A percentile compares a stretch with the other conserved stretches of the same genome.
Evolutionary conservation across 2,329 filamentous ascomycete genomes (phyloP).

Genomic region (Chaetomiaceae sp.): DNA sequence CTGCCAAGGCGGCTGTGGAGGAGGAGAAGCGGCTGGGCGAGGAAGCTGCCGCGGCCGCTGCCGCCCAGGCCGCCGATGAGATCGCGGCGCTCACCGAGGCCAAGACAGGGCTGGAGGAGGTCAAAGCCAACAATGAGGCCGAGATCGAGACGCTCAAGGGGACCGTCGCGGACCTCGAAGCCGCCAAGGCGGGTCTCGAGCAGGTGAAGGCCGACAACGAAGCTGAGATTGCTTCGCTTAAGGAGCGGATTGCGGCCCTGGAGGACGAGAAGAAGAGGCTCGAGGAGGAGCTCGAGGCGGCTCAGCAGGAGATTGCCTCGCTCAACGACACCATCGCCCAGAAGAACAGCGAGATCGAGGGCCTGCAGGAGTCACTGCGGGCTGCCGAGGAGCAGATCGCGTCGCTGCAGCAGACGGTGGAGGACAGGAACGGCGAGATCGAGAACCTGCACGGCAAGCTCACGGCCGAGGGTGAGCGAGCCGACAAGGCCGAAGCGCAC

Average conservation of each 20-base stretch:
- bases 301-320: slow-evolving; percentile 21
- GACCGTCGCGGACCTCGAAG: slow-evolving; percentile 20
- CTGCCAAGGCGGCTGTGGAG: slow-evolving; percentile 23
- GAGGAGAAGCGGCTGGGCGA: slow-evolving; percentile 23
- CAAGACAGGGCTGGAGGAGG: slow-evolving; percentile 24
- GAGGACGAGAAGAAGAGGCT: slow-evolving; percentile 25
- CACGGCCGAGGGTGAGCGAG: slow-evolving; percentile 23
- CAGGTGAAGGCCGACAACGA: slow-evolving; percentile 21
- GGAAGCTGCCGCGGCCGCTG: slow-evolving; percentile 24
- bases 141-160: slow-evolving; percentile 23
- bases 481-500: slow-evolving; percentile 24
- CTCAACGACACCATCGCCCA: slow-evolving; percentile 21
- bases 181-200: slow-evolving; percentile 19
- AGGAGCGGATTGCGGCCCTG: slow-evolving; percentile 19
- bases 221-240: slow-evolving; percentile 23
- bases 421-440: slow-evolving; percentile 24
- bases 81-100: slow-evolving; percentile 19
- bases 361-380: slow-evolving; percentile 24
- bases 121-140: slow-evolving; percentile 25
- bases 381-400: slow-evolving; percentile 25
- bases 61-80: slow-evolving; percentile 20
- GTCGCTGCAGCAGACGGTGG: slow-evolving; percentile 25
- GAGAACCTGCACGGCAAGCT: slow-evolving; percentile 27
- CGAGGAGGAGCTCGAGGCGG: slow-evolving; percentile 23
- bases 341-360: slow-evolving; percentile 23